Percentiles rank a stretch among this genome's conserved stretches.
Evolutionary conservation across 192 early-diverging fungal genomes (phyloP).

Genomic region (Chytriomyces hyalinus): DNA sequence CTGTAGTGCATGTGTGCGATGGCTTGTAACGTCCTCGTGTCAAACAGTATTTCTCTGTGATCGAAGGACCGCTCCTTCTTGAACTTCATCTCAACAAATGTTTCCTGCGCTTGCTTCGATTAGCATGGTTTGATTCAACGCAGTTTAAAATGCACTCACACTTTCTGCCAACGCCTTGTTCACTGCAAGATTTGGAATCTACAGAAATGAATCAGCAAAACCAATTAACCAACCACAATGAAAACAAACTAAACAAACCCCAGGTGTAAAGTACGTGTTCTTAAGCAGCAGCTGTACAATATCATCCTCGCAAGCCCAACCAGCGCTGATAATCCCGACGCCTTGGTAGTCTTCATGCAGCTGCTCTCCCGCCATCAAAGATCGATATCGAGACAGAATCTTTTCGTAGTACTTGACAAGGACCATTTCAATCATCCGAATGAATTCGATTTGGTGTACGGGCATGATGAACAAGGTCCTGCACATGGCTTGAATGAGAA

Average conservation of each 20-base stretch:
- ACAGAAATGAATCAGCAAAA: neutral
- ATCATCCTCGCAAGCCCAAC: constrained; percentile 69
- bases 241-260: constrained; percentile 15
- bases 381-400: constrained; percentile 51
- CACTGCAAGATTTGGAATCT: constrained; percentile 45
- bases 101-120: constrained; percentile 61
- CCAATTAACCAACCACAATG: neutral
- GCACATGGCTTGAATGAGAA: constrained; percentile 69
- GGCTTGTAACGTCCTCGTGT: constrained; percentile 73
- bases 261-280: constrained; percentile 48
- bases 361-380: constrained; percentile 50
- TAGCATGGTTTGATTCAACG: neutral
- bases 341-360: constrained; percentile 44
- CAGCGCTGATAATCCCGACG: constrained; percentile 53
- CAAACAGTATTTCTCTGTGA: constrained; percentile 83
- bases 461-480: constrained; percentile 67
- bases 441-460: constrained; percentile 71
- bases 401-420: constrained; percentile 73
- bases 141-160: constrained; percentile 5
- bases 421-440: constrained; percentile 71
- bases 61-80: constrained; percentile 81
- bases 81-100: constrained; percentile 71
- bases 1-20: constrained; percentile 82
- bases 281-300: constrained; percentile 60
- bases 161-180: constrained; percentile 46